Conservation (phyloP, 225 moss, liverwort and hornwort species). For the Polytrichum formosum region DNA sequence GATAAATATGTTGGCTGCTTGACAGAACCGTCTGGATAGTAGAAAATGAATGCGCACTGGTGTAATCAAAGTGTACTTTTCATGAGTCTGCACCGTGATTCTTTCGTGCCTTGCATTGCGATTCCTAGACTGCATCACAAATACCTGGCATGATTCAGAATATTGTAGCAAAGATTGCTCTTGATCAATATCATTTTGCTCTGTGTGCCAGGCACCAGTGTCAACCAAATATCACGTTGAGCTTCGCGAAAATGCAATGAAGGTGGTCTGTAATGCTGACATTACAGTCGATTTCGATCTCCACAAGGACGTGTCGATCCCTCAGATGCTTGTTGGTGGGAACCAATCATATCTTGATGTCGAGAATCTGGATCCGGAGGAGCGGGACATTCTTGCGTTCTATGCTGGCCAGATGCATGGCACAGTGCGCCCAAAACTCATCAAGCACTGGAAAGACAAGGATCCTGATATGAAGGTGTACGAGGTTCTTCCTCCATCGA, state of each 20-base stretch:
- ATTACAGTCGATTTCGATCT: constrained; percentile 43
- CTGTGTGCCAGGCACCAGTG: constrained; percentile 56
- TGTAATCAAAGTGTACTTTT: too few relatives aligned
- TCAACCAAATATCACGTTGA: constrained; percentile 65
- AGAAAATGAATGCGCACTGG: too few relatives aligned
- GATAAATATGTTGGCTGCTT: too few relatives aligned
- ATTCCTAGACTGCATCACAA: too few relatives aligned
- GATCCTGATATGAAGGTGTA: constrained; percentile 69
- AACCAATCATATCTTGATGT: constrained; percentile 33
- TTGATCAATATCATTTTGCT: not conserved
- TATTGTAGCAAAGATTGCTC: too few relatives aligned
- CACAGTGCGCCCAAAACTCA: constrained; percentile 58
- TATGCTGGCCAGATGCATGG: constrained; percentile 96
- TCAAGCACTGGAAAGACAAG: constrained; percentile 67
- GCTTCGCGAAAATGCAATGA: constrained; percentile 66
- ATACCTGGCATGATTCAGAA: too few relatives aligned
- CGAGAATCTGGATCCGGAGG: constrained; percentile 28
- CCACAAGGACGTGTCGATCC: constrained; percentile 73
- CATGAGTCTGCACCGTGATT: too few relatives aligned
- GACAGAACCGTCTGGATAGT: too few relatives aligned
- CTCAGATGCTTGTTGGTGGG: constrained; percentile 52
- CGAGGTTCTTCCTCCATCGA: constrained; percentile 44
- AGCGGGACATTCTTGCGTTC: constrained; percentile 64
- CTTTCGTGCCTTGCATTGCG: too few relatives aligned
- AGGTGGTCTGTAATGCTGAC: constrained; percentile 87